phyloP scores from a whole-genome alignment of 2,329 filamentous ascomycete species.

The Lecanosticta acicola region DNA sequence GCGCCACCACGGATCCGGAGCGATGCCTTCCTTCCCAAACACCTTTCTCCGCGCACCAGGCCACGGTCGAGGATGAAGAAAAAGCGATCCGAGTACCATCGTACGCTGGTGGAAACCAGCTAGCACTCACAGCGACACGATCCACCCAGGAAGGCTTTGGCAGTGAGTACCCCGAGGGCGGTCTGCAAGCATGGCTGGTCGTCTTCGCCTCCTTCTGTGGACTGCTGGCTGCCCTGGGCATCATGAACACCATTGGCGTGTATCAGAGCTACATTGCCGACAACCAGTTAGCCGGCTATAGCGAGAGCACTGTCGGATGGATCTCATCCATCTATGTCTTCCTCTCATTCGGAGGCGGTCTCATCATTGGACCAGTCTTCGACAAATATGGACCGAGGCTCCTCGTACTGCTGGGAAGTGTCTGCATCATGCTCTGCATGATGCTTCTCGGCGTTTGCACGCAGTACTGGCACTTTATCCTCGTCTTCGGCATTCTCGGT shows the following conservation, averaged over 20 bases:
- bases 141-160: constrained; percentile 15
- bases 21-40: constrained; percentile 17
- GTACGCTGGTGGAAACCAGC: constrained; percentile 6
- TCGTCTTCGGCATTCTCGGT: constrained; percentile 68
- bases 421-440: constrained; percentile 55
- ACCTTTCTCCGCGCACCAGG: constrained; percentile 18
- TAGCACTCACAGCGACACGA: constrained; percentile 10
- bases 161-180: constrained; percentile 61
- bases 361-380: constrained; percentile 27
- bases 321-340: constrained; percentile 27
- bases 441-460: constrained; percentile 64
- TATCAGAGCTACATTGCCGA: constrained; percentile 35
- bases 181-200: constrained; percentile 71
- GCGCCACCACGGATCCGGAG: constrained; percentile 9
- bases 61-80: constrained; percentile 3
- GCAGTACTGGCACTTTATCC: constrained; percentile 27
- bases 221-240: constrained; percentile 47
- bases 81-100: constrained; percentile 1
- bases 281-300: constrained; percentile 21
- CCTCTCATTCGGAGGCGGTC: constrained; percentile 24
- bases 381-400: constrained; percentile 39
- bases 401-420: constrained; percentile 61
- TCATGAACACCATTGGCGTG: constrained; percentile 26
- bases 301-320: constrained; percentile 24
- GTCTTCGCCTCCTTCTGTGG: constrained; percentile 65